These are phyloP conservation scores for Triangularia verruculosa DNA, from an alignment of 2,329 filamentous ascomycete species.

Conservation along the genomic window DNA sequence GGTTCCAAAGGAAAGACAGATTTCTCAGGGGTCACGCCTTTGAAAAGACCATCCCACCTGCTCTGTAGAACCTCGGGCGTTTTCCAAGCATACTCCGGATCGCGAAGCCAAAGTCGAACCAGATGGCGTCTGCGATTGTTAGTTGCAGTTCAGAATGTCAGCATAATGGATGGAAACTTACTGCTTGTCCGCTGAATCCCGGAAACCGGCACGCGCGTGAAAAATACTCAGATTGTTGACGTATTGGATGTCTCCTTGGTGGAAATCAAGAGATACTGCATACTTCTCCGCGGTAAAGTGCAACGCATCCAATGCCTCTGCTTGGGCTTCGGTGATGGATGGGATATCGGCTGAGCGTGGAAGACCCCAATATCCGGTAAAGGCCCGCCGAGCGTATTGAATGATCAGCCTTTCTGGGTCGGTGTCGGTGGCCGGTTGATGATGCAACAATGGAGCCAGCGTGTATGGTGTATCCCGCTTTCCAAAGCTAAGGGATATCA, in stretches of 20 bases:
- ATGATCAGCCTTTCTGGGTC: slow-evolving; percentile 54
- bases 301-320: slow-evolving; percentile 50
- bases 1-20: slow-evolving; percentile 57
- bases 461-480: slow-evolving; percentile 45
- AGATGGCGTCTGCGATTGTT: slow-evolving; percentile 42
- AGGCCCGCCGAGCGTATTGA: slow-evolving; percentile 58
- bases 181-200: slow-evolving; percentile 42
- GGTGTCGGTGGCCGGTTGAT: slow-evolving; percentile 46
- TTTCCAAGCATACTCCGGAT: slow-evolving; percentile 48
- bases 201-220: slow-evolving; percentile 51
- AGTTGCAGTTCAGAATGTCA: slow-evolving; percentile 28
- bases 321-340: slow-evolving; percentile 52
- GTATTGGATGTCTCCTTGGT: slow-evolving; percentile 52
- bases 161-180: slow-evolving; percentile 43
- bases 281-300: slow-evolving; percentile 49
- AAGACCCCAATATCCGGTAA: slow-evolving; percentile 55
- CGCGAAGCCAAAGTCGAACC: slow-evolving; percentile 49
- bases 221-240: slow-evolving; percentile 55
- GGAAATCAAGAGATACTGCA: slow-evolving; percentile 44
- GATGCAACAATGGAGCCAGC: slow-evolving; percentile 53
- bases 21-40: slow-evolving; percentile 48
- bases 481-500: slow-evolving; percentile 43
- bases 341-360: slow-evolving; percentile 54
- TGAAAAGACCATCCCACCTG: slow-evolving; percentile 54
- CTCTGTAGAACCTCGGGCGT: slow-evolving; percentile 43